These are phyloP conservation scores for Exophiala xenobiotica DNA, from an alignment of 2,329 filamentous ascomycete species.

Conservation along the genomic window DNA sequence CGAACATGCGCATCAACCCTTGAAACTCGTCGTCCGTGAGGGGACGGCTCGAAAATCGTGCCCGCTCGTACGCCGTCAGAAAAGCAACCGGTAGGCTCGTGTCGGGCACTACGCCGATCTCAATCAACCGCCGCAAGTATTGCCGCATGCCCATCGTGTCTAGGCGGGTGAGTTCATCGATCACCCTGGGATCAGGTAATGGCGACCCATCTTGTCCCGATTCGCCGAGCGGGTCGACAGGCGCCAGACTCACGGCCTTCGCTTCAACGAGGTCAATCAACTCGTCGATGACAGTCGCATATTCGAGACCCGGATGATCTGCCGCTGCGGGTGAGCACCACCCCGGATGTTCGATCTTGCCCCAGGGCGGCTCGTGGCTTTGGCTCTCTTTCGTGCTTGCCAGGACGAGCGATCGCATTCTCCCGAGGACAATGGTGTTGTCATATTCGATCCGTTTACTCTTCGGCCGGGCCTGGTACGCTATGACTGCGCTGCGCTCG, in stretches of 20 bases:
- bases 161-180: conserved; percentile 69
- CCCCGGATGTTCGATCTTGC: conserved; percentile 77
- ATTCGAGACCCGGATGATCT: conserved; percentile 79
- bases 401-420: conserved; percentile 24
- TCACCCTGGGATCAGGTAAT: conserved; percentile 50
- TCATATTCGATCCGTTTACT: conserved; percentile 50
- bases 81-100: conserved; percentile 58
- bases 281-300: conserved; percentile 75
- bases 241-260: conserved; percentile 83
- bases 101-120: conserved; percentile 62
- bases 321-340: conserved; percentile 79
- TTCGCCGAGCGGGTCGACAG: conserved; percentile 52
- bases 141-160: conserved; percentile 72
- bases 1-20: conserved; percentile 78
- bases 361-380: conserved; percentile 64
- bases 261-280: conserved; percentile 88
- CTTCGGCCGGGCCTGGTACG: conserved; percentile 73
- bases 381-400: conserved; percentile 22
- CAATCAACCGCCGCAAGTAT: conserved; percentile 71
- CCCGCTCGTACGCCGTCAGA: conserved; percentile 74
- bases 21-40: conserved; percentile 72
- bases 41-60: conserved; percentile 73
- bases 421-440: conserved; percentile 11
- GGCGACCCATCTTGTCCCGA: conserved; percentile 36
- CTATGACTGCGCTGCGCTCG: conserved; percentile 73